Base-by-base conservation (phyloP, 192 early-diverging fungal genomes). In the Entomortierella parvispora region DNA sequence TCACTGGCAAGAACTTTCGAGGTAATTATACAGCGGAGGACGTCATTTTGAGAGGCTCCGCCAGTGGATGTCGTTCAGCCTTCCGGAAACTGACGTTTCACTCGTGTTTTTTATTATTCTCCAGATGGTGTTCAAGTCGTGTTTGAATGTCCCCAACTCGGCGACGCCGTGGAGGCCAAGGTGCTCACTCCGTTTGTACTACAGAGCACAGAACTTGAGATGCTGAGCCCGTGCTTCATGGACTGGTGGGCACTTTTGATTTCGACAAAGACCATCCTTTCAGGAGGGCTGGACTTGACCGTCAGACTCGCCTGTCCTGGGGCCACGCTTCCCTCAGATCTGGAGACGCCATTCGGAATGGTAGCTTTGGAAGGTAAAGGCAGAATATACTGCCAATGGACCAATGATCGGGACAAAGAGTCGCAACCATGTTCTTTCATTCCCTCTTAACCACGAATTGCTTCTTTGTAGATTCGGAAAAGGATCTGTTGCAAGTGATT, bases 1-100 rank as follows among this genome's bases (percentile, higher is more conserved):
- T 77, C 17, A 46, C 55, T 0, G 74, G 74, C 6, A 48, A 50
- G 15, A 68, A 77, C 65, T 77, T 77, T 68, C 58, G 74, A 68
- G 65, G 72, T 63, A 20, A n/a, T n/a, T n/a, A n/a, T n/a, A n/a
- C n/a, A n/a, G n/a, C n/a, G n/a, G n/a, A n/a, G n/a, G n/a, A n/a
- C n/a, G n/a, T n/a, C n/a, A n/a, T n/a, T n/a, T n/a, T n/a, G n/a
- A n/a, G n/a, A n/a, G n/a, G n/a, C n/a, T n/a, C n/a, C n/a, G n/a
- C n/a, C n/a, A n/a, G n/a, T n/a, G n/a, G n/a, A n/a, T n/a, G n/a
- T n/a, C n/a, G n/a, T n/a, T n/a, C n/a, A n/a, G n/a, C n/a, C n/a
- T n/a, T n/a, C n/a, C n/a, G n/a, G n/a, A n/a, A n/a, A 45, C 40
- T 52, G 34, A 37, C 28, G 31, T 12, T 25, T 34, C 15, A 2